These are phyloP conservation scores for Xylariaceae sp. DNA, from an alignment of 2,329 filamentous ascomycete genomes.

Conservation along the genomic window DNA sequence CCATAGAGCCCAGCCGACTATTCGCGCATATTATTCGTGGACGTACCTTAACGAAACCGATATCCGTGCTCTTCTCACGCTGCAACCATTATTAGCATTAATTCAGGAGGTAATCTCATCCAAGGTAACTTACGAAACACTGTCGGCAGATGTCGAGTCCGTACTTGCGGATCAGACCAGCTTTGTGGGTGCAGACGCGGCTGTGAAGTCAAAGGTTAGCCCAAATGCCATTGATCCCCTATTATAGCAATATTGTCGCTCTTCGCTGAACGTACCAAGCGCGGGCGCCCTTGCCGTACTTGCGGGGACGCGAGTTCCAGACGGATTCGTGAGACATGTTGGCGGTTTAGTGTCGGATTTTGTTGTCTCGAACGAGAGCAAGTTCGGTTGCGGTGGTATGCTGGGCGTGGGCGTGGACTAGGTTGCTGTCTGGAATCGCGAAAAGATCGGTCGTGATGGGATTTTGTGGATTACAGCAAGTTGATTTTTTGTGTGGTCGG, in stretches of 20 bases:
- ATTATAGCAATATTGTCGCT: conserved; percentile 9
- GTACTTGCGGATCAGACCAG: conserved; percentile 99
- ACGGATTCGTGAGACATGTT: conserved; percentile 81
- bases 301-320: conserved; percentile 98
- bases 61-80: conserved; percentile 11
- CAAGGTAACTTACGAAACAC: conserved; percentile 42
- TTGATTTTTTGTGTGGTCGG: conserved; percentile 20
- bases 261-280: conserved; percentile 64
- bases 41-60: conserved; percentile 16
- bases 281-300: conserved; percentile 94
- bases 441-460: conserved; percentile 16
- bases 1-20: background rate
- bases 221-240: conserved; percentile 7
- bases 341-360: conserved; percentile 22
- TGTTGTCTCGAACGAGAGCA: background rate
- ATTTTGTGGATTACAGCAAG: conserved; percentile 14
- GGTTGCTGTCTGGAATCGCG: background rate
- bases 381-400: background rate
- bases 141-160: conserved; percentile 85
- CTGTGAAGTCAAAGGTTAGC: conserved; percentile 31
- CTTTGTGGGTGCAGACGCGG: conserved; percentile 81
- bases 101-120: background rate
- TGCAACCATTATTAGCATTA: background rate
- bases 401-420: background rate
- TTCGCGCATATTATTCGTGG: background rate